These are phyloP conservation scores for Lichtheimia ramosa DNA, from an alignment of 371 early-diverging fungal genomes.

Conservation along the genomic window DNA sequence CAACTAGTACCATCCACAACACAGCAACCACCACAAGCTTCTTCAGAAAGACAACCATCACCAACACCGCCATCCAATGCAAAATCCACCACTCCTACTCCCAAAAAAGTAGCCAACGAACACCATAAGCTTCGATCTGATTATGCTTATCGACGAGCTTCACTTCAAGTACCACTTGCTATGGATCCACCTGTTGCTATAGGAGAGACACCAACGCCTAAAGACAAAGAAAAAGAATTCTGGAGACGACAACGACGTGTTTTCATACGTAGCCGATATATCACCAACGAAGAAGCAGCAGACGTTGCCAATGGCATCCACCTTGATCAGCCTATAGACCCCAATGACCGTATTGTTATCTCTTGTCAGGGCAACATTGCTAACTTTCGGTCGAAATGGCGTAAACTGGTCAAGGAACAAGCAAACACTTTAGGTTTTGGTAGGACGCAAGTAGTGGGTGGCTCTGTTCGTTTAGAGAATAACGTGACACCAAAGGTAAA, in stretches of 20 bases:
- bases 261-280: constrained; percentile 37
- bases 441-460: neutral
- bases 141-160: constrained; percentile 21
- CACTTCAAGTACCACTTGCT: constrained; percentile 13
- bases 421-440: constrained; percentile 2
- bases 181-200: constrained; percentile 14
- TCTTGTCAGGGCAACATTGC: constrained; percentile 22
- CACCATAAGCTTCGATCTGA: constrained; percentile 2
- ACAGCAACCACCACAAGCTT: neutral
- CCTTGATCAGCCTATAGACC: constrained; percentile 5
- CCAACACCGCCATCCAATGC: neutral
- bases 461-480: too few species aligned
- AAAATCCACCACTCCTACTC: too few species aligned
- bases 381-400: constrained; percentile 24
- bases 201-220: too few species aligned
- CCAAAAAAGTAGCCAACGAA: too few species aligned
- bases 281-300: constrained; percentile 33
- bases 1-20: neutral
- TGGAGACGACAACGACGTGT: constrained; percentile 39
- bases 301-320: constrained; percentile 27
- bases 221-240: constrained; percentile 30
- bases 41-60: neutral
- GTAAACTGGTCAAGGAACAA: constrained; percentile 17
- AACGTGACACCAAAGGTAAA: constrained; percentile 3
- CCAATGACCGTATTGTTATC: constrained; percentile 13